Evolutionary conservation across 1,284 basidiomycete species (phyloP), one percentile per base, ranked within the genome.

Genomic region (Trametes hirsuta): DNA sequence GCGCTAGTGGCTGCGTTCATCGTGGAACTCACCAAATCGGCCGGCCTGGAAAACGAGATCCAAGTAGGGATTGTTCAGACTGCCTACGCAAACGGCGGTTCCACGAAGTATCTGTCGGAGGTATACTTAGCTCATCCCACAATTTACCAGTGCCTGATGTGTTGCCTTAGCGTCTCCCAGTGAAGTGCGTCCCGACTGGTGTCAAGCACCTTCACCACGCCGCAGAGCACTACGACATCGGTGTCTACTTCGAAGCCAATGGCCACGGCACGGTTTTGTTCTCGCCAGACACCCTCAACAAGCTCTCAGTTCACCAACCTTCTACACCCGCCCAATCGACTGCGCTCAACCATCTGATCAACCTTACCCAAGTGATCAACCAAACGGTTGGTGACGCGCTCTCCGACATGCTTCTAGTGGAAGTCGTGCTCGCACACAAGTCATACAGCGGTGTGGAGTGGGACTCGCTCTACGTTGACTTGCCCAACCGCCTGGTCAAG

Each of bases 211-310:
- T 99, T 50, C 97, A 99, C 73, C 97, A 98, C 74, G 97, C 96
- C 6, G 97, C 97, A 6, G 94, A 97, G 70, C 85, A 88, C 66
- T 99, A 91, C 76, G 88, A 95, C 72, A 85, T 99, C 65, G 97
- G 97, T 30, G 94, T 99, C 47, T 99, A 99, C 79, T 99, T 99
- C 71, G 97, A 99, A 76, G 97, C 97, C 53, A 99, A 99, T 73
- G 97, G 97, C 0, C 97, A 99, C 71, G 97, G 97, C 41, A 99
- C 97, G 1, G 94, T 99, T 47, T 77, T 99, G 52, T 99, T 99
- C 78, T 98, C 97, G 2, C 82, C 82, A 8, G 75, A 82, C 21
- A 90, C 93, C 1, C 80, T 88, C 48, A 78, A 84, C 35, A 84
- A 76, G 40, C 79, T 97, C 30, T 73, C 80, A 46, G 77, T 77